phyloP scores from a whole-genome alignment of 768 basidiomycete species.

The Mycena leptocephala region DNA sequence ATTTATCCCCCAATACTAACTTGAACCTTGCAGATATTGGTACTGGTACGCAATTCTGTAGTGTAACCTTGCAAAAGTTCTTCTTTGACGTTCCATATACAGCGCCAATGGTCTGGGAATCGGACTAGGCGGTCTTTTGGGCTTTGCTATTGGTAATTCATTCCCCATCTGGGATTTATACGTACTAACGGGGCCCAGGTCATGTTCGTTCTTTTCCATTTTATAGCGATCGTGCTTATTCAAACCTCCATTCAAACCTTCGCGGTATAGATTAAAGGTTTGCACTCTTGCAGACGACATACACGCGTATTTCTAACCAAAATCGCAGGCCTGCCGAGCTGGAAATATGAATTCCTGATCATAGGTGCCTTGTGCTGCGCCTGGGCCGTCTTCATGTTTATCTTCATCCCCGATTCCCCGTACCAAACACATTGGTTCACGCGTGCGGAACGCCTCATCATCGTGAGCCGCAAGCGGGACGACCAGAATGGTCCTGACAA shows the following conservation, averaged over 20 bases:
- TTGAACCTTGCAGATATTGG: slow-evolving; percentile 31
- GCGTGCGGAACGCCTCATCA: slow-evolving; percentile 49
- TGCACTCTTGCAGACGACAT: neutral
- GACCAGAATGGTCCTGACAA: slow-evolving; percentile 48
- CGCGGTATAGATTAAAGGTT: slow-evolving; percentile 26
- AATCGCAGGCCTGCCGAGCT: slow-evolving; percentile 30
- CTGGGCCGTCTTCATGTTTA: slow-evolving; percentile 47
- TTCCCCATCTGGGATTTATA: neutral
- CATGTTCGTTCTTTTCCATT: slow-evolving; percentile 18
- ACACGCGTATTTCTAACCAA: neutral
- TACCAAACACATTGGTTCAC: slow-evolving; percentile 50
- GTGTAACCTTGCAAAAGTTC: neutral
- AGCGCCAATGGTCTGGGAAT: slow-evolving; percentile 59
- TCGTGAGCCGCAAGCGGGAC: slow-evolving; percentile 52
- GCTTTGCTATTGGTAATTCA: slow-evolving; percentile 44
- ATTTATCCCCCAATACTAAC: neutral
- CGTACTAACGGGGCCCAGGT: slow-evolving; percentile 3
- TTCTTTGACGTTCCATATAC: neutral
- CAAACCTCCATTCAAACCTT: neutral
- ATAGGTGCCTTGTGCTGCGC: slow-evolving; percentile 50
- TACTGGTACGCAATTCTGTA: slow-evolving; percentile 40
- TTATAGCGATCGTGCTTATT: neutral
- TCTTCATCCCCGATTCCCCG: slow-evolving; percentile 55
- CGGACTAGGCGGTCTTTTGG: slow-evolving; percentile 56
- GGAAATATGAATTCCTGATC: slow-evolving; percentile 45